Evolutionary conservation across 2,329 filamentous ascomycete genomes (phyloP).

Genomic region (Madurella mycetomatis): DNA sequence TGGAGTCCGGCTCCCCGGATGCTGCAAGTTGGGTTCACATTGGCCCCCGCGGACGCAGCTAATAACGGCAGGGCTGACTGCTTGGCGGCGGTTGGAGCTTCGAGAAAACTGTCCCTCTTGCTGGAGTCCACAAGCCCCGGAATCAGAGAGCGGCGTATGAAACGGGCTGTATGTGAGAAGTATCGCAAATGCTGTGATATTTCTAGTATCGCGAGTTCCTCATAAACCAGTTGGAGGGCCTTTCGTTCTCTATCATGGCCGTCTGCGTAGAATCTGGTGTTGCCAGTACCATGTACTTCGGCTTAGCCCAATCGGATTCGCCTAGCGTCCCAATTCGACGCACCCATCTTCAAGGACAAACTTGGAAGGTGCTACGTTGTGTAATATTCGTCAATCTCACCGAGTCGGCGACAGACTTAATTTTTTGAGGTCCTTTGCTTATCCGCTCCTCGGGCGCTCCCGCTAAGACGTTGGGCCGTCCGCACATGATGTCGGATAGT

Average conservation of each 20-base stretch:
- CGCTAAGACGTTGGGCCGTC: no score
- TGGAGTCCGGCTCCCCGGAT: not conserved
- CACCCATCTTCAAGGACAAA: not conserved
- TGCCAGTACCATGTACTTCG: no score
- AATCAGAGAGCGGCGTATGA: not conserved
- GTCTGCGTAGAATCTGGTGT: no score
- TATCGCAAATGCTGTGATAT: not conserved
- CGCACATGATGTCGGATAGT: no score
- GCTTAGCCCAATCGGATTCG: no score
- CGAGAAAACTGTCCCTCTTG: not conserved
- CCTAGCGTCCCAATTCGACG: no score
- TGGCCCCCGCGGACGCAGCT: not conserved
- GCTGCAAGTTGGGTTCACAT: not conserved
- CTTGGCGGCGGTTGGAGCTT: not conserved
- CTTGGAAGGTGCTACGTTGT: not conserved
- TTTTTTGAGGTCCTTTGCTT: not conserved
- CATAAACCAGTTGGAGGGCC: no score
- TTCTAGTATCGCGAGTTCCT: no score
- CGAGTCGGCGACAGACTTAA: not conserved
- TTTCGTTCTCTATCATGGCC: no score
- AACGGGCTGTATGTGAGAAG: not conserved
- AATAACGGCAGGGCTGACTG: constrained; percentile 3
- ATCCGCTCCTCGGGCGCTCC: no score
- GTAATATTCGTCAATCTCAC: not conserved
- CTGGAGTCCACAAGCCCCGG: not conserved